Evolutionary conservation across 2,329 filamentous ascomycete genomes (phyloP).

Genomic region (Dactylellina leptospora): DNA sequence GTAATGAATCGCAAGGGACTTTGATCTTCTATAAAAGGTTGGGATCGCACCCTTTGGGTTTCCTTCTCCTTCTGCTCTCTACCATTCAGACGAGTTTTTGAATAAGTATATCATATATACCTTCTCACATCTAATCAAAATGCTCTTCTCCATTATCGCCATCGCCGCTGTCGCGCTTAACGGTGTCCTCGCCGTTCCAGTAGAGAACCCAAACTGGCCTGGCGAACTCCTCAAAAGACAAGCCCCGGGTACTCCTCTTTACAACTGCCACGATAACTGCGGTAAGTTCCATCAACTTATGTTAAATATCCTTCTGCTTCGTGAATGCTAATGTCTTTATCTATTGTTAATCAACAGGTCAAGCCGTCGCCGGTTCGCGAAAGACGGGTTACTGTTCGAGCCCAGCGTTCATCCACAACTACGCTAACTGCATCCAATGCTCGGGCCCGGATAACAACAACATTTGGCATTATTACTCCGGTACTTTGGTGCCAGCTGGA

Average conservation of each 20-base stretch:
- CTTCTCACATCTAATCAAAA: slow-evolving; percentile 16
- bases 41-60: not conserved
- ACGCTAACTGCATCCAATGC: slow-evolving; percentile 63
- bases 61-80: slow-evolving; percentile 8
- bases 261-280: slow-evolving; percentile 66
- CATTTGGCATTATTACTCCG: slow-evolving; percentile 63
- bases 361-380: slow-evolving; percentile 60
- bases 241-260: slow-evolving; percentile 62
- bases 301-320: too few relatives aligned
- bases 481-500: slow-evolving; percentile 59
- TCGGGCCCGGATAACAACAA: slow-evolving; percentile 60
- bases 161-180: slow-evolving; percentile 22
- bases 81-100: too few relatives aligned
- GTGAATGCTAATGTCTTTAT: too few relatives aligned
- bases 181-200: slow-evolving; percentile 22
- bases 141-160: slow-evolving; percentile 35
- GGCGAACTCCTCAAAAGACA: slow-evolving; percentile 61
- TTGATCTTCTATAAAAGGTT: slow-evolving; percentile 26
- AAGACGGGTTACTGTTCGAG: slow-evolving; percentile 60
- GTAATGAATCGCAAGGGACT: too few relatives aligned
- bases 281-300: slow-evolving; percentile 60
- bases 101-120: not conserved
- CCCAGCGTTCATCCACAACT: slow-evolving; percentile 61
- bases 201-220: slow-evolving; percentile 34
- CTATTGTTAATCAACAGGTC: too few relatives aligned